Evolutionary conservation across 495 filamentous ascomycete genomes (phyloP), one percentile per base, ranked within the genome.

Genomic region (Glarea lozoyensis): DNA sequence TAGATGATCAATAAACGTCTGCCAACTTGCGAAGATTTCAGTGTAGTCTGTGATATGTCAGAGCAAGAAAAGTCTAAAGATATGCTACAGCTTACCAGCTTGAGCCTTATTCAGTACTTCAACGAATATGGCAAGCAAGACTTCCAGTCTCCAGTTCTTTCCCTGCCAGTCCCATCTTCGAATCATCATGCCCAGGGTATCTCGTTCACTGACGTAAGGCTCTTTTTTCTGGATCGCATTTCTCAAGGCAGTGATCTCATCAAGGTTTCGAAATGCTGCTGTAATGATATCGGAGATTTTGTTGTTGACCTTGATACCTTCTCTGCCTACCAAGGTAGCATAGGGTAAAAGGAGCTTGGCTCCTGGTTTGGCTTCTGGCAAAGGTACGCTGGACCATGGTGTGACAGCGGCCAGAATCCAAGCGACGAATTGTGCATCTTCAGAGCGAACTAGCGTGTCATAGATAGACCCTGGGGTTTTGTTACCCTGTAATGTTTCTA

Each of bases 301-400:
- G 49, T 86, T 92, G 10, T 81, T 70, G 7, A 78, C 72, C 48
- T 82, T 88, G 49, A 96, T 76, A 6, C 90, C 87, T 57, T 94
- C 88, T 32, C 79, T 67, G 4, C 72, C 82, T 6, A 78, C 72
- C 27, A 70, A 60, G 11, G 68, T 74, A 37, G 75, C 72, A 18
- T 69, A 70, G 20, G 68, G 69, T 17, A 73, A 70, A 7, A 63
- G 61, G 19, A 54, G 49, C 43, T 70, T 78, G 17, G 58, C 60
- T 50, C 68, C 73, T 5, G 54, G 42, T 36, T 62, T 71, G 4
- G 21, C 16, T 40, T 51, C 11, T 25, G 60, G 54, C 17, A 57
- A 50, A 37, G 73, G 51, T 29, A 83, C 65, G 34, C 65, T 68
- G 1, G 74, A 70, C 82, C 86, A 98, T 2, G 92, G 90, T 19